Evolutionary conservation across 371 early-diverging fungal genomes (phyloP), one percentile per base, ranked within the genome.

Genomic region (Circinella minor): DNA sequence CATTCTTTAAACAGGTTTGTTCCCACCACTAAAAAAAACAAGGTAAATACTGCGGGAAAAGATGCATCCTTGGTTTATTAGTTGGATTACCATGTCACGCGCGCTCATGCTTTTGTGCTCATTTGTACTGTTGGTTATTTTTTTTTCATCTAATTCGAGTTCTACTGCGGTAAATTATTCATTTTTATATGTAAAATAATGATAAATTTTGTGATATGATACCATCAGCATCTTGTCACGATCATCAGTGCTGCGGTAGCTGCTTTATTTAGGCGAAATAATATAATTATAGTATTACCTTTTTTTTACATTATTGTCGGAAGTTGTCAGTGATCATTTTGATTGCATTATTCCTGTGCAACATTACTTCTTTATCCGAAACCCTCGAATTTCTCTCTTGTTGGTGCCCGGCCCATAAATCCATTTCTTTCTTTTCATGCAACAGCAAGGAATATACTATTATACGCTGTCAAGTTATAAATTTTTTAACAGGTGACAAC

Each of bases 31-130:
- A 57, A 57, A 51, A 43, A 43, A 43, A 39, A 39, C 4, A 39
- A 57, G 57, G 57, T 34, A 57, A 57, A 57, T 57, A 57, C 57
- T 57, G 4, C 57, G 57, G 57, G 55, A 55, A 55, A 55, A 20
- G 15, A 20, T 17, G 55, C 8, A 57, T 57, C 27, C 36, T 17
- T 57, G 0, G 27, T 34, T 18, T 18, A 17, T 18, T 57, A 51
- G 5, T 5, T 4, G 15, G 14, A 51, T 51, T 15, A 43, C 51
- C 51, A 51, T 51, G 51, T 51, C 51, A 51, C 51, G 51, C 51
- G 51, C 51, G 51, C 51, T 15, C 51, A 51, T 15, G 51, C 51
- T 51, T 51, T 51, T 51, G 51, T n/a, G 8, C 17, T 15, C 15
- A 1, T 51, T 51, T 5, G 8, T 51, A 51, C 8, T 4, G 51